These are phyloP conservation scores for Cladophialophora bantiana DNA, from an alignment of 2,329 filamentous ascomycete genomes.

Conservation along the genomic window DNA sequence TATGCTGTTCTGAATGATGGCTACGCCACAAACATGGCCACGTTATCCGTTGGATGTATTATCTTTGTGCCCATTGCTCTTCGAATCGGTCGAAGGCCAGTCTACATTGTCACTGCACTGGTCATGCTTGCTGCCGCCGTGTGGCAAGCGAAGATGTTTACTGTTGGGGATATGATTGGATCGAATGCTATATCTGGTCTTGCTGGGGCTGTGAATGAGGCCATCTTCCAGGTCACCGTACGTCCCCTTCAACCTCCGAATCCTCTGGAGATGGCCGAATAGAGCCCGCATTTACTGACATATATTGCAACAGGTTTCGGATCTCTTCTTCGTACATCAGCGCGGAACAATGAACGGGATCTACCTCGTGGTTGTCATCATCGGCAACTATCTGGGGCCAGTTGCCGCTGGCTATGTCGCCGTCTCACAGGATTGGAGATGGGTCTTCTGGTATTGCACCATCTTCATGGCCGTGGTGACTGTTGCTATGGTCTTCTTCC, in stretches of 20 bases:
- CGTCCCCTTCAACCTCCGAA: not conserved
- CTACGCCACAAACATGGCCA: conserved; percentile 52
- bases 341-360: conserved; percentile 59
- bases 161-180: conserved; percentile 50
- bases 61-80: conserved; percentile 54
- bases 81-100: conserved; percentile 51
- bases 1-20: conserved; percentile 51
- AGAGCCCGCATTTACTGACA: not conserved
- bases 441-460: conserved; percentile 47
- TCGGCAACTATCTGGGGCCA: conserved; percentile 46
- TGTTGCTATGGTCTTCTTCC: conserved; percentile 45
- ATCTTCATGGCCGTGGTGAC: conserved; percentile 45
- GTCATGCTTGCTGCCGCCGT: conserved; percentile 46
- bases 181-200: conserved; percentile 53
- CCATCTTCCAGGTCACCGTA: conserved; percentile 53
- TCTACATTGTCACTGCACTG: conserved; percentile 51
- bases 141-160: conserved; percentile 54
- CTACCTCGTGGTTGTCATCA: conserved; percentile 54
- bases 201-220: conserved; percentile 51
- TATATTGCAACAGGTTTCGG: conserved; percentile 47
- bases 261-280: not conserved
- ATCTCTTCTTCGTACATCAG: conserved; percentile 60
- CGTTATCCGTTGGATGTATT: conserved; percentile 49
- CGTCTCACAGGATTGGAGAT: conserved; percentile 46
- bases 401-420: conserved; percentile 48